A percentile compares a stretch with the other conserved stretches of the same genome.
Conservation (phyloP, 768 basidiomycete genomes). For the Lentinus tigrinus region DNA sequence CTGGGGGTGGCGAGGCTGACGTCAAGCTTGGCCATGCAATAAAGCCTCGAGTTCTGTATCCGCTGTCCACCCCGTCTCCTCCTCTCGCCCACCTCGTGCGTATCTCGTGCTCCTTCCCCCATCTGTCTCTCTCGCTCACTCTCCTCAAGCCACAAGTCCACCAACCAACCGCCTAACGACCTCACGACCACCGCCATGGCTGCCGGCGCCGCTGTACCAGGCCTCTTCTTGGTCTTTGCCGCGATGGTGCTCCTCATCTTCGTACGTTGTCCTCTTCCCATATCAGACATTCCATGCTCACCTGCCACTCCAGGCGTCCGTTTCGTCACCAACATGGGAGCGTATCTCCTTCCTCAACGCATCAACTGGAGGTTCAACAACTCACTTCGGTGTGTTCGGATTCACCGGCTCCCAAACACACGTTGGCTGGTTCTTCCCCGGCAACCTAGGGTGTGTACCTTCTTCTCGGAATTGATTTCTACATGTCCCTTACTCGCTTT, state of each 20-base stretch:
- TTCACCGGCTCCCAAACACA: constrained; percentile 53
- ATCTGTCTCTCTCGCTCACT: neutral
- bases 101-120: neutral
- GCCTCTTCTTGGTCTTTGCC: constrained; percentile 68
- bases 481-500: neutral
- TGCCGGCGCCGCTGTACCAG: constrained; percentile 62
- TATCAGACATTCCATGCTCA: neutral
- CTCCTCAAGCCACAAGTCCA: neutral
- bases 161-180: constrained; percentile 11
- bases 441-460: constrained; percentile 42
- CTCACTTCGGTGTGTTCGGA: constrained; percentile 77
- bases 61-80: neutral
- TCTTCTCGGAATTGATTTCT: neutral
- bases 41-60: neutral
- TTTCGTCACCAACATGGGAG: constrained; percentile 76
- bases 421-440: constrained; percentile 60
- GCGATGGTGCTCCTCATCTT: constrained; percentile 70
- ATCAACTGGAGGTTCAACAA: constrained; percentile 33
- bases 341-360: constrained; percentile 66
- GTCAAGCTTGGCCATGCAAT: neutral
- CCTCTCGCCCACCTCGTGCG: neutral
- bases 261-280: constrained; percentile 43
- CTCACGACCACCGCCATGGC: constrained; percentile 35
- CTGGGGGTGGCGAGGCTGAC: neutral
- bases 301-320: constrained; percentile 49